Conservation (phyloP, 805 yeast species). For the Metschnikowia santaceciliae region DNA sequence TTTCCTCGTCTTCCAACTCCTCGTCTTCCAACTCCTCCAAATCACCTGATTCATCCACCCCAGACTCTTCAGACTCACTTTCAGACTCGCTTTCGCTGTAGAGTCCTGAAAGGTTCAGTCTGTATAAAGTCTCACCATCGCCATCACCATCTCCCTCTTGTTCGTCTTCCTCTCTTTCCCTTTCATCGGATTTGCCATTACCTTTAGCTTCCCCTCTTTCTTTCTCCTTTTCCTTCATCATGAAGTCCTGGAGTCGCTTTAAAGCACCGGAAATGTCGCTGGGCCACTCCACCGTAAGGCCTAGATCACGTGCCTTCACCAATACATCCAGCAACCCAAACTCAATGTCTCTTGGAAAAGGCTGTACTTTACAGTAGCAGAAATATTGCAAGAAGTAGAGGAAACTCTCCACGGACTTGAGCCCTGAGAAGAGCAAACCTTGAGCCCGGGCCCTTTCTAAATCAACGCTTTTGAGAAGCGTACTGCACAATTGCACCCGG, state of each 20-base stretch:
- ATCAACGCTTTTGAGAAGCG: conserved; percentile 21
- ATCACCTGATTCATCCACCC: too few relatives aligned
- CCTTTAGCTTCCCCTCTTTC: background rate
- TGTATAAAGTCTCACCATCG: conserved; percentile 4
- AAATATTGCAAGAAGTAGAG: conserved; percentile 70
- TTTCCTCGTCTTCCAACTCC: too few relatives aligned
- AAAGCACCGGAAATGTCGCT: conserved; percentile 20
- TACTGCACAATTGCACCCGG: conserved; percentile 53
- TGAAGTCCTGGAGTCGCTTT: conserved; percentile 10
- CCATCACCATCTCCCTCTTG: conserved; percentile 1
- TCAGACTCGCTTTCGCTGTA: conserved; percentile 5
- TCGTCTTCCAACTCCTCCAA: too few relatives aligned
- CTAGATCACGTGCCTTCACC: background rate
- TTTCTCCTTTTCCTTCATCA: background rate
- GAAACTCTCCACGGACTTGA: conserved; percentile 28
- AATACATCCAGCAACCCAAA: conserved; percentile 49
- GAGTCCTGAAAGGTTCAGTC: background rate
- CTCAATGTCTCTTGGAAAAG: conserved; percentile 60
- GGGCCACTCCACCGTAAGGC: background rate
- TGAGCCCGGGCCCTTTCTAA: conserved; percentile 6
- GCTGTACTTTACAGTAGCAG: conserved; percentile 53
- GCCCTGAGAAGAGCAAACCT: conserved; percentile 8
- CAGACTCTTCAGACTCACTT: conserved; percentile 12
- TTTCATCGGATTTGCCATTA: too few relatives aligned
- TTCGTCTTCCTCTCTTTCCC: background rate